Conservation (phyloP, 129 eudicot species). For the Chrysanthemum makinoi region DNA sequence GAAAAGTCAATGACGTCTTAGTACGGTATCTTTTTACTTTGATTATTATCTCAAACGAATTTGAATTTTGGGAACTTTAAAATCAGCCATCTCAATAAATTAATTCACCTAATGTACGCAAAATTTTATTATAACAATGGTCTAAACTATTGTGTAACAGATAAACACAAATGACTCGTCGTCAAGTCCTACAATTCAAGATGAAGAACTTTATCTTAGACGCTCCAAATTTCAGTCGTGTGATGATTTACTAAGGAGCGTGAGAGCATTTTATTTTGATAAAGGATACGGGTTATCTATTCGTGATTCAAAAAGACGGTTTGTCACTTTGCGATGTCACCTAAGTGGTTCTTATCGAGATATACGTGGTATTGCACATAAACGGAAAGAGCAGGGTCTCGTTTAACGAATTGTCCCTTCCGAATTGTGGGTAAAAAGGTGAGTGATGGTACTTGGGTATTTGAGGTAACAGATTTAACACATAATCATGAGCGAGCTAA, state of each 20-base stretch:
- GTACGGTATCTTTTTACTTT: too few relatives aligned
- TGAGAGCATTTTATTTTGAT: not conserved
- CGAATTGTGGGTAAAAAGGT: not conserved
- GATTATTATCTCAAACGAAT: too few relatives aligned
- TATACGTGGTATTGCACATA: not conserved
- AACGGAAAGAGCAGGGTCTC: not conserved
- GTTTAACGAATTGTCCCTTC: too few relatives aligned
- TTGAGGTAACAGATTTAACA: not conserved
- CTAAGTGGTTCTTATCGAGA: not conserved
- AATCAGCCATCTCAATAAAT: too few relatives aligned
- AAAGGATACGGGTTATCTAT: conserved; percentile 1
- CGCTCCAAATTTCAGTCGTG: not conserved
- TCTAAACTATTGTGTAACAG: not conserved
- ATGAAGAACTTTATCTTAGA: not conserved
- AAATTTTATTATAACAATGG: too few relatives aligned
- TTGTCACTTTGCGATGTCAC: not conserved
- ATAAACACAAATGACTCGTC: not conserved
- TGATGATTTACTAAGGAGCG: conserved; percentile 5
- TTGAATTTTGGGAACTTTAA: too few relatives aligned
- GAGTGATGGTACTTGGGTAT: conserved; percentile 1
- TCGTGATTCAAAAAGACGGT: not conserved
- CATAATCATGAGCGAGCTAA: not conserved
- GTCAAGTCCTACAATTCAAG: not conserved
- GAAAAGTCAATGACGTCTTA: too few relatives aligned
- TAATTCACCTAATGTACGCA: too few relatives aligned